Percentiles rank a stretch among this genome's conserved stretches.
phyloP scores from a whole-genome alignment of 73 alveolate species.

The Paramecium pentaurelia region DNA sequence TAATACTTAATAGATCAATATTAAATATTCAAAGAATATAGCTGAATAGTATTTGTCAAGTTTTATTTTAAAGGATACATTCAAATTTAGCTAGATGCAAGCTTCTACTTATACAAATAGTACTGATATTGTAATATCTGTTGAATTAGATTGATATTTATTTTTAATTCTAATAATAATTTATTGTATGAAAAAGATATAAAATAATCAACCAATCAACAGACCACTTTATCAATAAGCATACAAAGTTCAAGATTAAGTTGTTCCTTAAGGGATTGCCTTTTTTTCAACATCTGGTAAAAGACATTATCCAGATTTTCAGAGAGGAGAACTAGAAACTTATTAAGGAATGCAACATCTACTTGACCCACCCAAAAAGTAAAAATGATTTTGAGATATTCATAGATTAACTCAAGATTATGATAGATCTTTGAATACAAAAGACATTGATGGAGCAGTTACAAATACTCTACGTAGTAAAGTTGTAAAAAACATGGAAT shows the following conservation, averaged over 20 bases:
- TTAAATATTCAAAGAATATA: neutral
- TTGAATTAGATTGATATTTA: slow-evolving; percentile 29
- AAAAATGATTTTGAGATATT: neutral
- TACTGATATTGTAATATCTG: neutral
- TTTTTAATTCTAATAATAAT: neutral
- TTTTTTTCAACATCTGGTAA: slow-evolving; percentile 10
- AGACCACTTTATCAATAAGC: neutral
- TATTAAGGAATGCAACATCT: neutral
- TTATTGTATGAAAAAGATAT: slow-evolving; percentile 10
- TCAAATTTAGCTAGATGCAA: neutral
- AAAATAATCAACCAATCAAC: neutral
- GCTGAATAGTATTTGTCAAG: neutral
- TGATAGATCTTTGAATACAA: slow-evolving; percentile 7
- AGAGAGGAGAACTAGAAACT: slow-evolving; percentile 27
- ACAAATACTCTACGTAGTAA: slow-evolving; percentile 35
- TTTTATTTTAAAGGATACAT: neutral
- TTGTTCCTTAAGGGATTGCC: slow-evolving; percentile 21
- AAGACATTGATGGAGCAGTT: slow-evolving; percentile 53
- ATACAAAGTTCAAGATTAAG: neutral
- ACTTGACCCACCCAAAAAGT: slow-evolving; percentile 25
- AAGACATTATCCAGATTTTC: slow-evolving; percentile 17
- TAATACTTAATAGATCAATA: neutral
- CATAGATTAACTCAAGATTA: neutral
- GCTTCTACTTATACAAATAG: neutral
- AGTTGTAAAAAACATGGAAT: slow-evolving; percentile 34